Percentiles rank a stretch among this genome's conserved stretches.
Conservation (phyloP, 352 stramenopile genomes). For the Phytophthora capsici region DNA sequence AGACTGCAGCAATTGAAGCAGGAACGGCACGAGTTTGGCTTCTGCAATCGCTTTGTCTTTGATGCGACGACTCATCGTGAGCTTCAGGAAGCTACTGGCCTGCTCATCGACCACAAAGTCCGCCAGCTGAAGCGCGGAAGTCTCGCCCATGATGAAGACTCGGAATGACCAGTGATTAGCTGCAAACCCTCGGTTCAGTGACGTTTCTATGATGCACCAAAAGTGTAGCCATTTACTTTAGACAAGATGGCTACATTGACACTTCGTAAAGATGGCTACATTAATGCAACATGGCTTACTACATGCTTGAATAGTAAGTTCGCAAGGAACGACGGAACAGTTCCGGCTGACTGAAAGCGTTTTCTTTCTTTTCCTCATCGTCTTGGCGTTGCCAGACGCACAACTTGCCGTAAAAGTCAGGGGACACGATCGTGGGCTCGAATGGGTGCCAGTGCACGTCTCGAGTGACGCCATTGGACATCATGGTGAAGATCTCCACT, state of each 20-base stretch:
- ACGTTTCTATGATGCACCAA: constrained; percentile 4
- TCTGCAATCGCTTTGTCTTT: constrained; percentile 56
- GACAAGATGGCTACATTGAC: constrained; percentile 14
- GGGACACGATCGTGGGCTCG: constrained; percentile 82
- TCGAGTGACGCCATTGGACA: constrained; percentile 76
- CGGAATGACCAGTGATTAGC: not conserved
- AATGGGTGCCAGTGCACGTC: constrained; percentile 88
- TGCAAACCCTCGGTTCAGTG: constrained; percentile 11
- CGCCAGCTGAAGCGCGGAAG: constrained; percentile 27
- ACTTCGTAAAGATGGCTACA: constrained; percentile 22
- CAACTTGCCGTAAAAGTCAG: constrained; percentile 88
- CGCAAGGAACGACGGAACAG: too few species aligned
- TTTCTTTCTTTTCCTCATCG: constrained; percentile 17
- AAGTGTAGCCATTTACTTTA: constrained; percentile 21
- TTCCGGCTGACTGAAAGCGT: not conserved
- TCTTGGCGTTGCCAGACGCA: constrained; percentile 82
- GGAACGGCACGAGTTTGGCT: constrained; percentile 55
- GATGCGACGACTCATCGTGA: constrained; percentile 79
- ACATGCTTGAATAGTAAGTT: not conserved
- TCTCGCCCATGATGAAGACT: constrained; percentile 1
- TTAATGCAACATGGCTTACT: too few species aligned
- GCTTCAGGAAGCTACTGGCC: constrained; percentile 65
- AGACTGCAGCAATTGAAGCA: constrained; percentile 38
- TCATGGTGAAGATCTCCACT: constrained; percentile 83
- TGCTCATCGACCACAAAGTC: constrained; percentile 62